Percentiles rank a stretch among this genome's conserved stretches.
phyloP scores from a whole-genome alignment of 2,329 filamentous ascomycete genomes.

The Hymenoscyphus fructigenus region DNA sequence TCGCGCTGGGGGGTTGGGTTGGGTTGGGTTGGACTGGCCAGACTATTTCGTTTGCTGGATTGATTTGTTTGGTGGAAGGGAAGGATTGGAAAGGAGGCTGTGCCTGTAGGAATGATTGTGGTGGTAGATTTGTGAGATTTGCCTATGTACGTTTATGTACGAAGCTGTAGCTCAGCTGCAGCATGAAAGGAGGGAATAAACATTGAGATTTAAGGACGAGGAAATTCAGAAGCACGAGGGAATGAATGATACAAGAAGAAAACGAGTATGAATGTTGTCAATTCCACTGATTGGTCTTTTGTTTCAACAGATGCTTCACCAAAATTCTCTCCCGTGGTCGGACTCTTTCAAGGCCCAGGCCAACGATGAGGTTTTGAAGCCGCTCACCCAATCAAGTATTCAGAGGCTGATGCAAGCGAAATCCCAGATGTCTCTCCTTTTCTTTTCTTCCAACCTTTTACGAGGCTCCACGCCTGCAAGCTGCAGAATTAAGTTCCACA shows the following conservation, averaged over 20 bases:
- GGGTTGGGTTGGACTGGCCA: background rate
- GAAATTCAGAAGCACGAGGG: background rate
- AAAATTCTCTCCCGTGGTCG: too few species aligned
- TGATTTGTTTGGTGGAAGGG: background rate
- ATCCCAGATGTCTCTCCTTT: background rate
- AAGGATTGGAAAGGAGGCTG: constrained; percentile 15
- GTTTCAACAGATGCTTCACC: background rate
- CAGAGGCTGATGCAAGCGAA: background rate
- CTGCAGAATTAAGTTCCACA: background rate
- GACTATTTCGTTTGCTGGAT: background rate
- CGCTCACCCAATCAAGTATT: background rate
- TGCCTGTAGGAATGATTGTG: constrained; percentile 11
- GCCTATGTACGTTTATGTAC: background rate
- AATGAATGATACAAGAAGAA: background rate
- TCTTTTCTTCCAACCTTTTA: background rate
- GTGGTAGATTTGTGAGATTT: background rate
- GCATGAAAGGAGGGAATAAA: background rate
- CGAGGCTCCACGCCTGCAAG: background rate
- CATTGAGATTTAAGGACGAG: background rate
- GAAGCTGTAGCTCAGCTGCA: background rate
- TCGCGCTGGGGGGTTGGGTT: background rate
- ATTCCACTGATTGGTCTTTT: background rate
- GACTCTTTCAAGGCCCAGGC: background rate
- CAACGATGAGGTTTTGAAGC: background rate
- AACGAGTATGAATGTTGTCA: background rate